A percentile compares a stretch with the other conserved stretches of the same genome.
These are phyloP conservation scores for Blastocystis sp. DNA, from an alignment of 352 stramenopile species.

Conservation along the genomic window DNA sequence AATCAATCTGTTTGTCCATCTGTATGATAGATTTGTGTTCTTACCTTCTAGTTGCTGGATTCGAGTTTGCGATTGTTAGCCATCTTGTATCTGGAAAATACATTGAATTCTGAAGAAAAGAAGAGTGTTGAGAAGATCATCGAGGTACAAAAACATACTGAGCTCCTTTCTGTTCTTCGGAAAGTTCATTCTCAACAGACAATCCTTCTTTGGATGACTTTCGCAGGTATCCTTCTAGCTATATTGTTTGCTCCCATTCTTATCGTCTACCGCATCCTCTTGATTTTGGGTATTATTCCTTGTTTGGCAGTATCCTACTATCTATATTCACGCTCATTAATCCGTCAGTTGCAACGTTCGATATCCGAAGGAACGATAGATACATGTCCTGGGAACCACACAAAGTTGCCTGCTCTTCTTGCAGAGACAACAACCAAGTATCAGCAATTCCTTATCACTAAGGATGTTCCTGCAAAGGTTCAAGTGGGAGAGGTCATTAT, in stretches of 20 bases:
- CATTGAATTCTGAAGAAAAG: neutral
- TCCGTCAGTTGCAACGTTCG: neutral
- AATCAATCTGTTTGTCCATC: conserved; percentile 13
- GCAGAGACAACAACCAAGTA: neutral
- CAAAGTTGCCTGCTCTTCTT: neutral
- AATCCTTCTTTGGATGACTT: neutral
- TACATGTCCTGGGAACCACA: neutral
- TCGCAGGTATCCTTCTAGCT: neutral
- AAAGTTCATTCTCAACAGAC: neutral
- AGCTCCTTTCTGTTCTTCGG: neutral
- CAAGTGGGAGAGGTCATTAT: conserved; percentile 16
- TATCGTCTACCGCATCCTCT: neutral
- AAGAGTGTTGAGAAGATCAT: neutral
- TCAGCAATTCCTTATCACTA: conserved; percentile 31
- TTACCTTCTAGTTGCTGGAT: neutral
- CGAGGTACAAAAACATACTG: neutral
- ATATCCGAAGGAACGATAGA: neutral
- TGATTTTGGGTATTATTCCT: neutral
- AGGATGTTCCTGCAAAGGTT: neutral
- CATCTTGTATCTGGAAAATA: neutral
- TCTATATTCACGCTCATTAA: neutral
- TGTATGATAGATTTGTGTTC: neutral
- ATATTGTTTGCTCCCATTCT: neutral
- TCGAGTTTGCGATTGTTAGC: neutral
- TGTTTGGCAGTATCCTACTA: neutral